These are phyloP conservation scores for Rhizopus sp. DNA, from an alignment of 371 early-diverging fungal genomes.

Conservation along the genomic window DNA sequence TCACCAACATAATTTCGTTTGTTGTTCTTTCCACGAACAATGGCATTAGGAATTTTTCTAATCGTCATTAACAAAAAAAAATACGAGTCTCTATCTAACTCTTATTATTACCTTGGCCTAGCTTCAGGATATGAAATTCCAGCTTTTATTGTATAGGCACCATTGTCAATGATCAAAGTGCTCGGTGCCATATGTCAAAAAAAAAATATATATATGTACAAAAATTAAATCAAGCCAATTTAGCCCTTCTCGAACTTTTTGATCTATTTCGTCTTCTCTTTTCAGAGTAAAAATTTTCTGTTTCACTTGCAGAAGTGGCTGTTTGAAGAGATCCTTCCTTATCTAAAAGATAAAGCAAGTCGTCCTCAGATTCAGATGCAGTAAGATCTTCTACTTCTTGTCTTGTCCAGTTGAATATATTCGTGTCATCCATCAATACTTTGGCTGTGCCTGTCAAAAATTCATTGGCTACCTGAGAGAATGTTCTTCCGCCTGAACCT, in stretches of 20 bases:
- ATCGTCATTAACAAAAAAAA: too few species aligned
- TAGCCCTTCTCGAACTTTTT: neutral
- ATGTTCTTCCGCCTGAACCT: constrained; percentile 35
- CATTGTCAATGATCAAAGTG: constrained; percentile 74
- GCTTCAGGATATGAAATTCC: constrained; percentile 49
- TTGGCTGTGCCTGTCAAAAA: constrained; percentile 44
- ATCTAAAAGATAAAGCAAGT: constrained; percentile 23
- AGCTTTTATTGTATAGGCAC: constrained; percentile 73
- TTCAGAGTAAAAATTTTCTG: constrained; percentile 1
- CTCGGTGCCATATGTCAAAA: constrained; percentile 6
- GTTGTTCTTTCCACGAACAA: constrained; percentile 63
- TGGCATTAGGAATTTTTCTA: constrained; percentile 63
- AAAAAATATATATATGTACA: constrained; percentile 1
- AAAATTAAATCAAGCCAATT: neutral
- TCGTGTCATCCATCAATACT: constrained; percentile 57
- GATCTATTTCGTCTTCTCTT: neutral
- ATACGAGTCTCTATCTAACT: neutral
- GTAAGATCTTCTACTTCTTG: constrained; percentile 16
- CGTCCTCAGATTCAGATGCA: constrained; percentile 22
- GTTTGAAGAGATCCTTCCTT: constrained; percentile 11
- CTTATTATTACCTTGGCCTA: constrained; percentile 29
- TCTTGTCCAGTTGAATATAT: constrained; percentile 60
- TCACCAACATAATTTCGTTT: constrained; percentile 70
- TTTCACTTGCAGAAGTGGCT: constrained; percentile 25
- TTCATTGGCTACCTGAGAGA: constrained; percentile 39